phyloP scores from a whole-genome alignment of 768 basidiomycete species.

The Scleroderma citrinum region DNA sequence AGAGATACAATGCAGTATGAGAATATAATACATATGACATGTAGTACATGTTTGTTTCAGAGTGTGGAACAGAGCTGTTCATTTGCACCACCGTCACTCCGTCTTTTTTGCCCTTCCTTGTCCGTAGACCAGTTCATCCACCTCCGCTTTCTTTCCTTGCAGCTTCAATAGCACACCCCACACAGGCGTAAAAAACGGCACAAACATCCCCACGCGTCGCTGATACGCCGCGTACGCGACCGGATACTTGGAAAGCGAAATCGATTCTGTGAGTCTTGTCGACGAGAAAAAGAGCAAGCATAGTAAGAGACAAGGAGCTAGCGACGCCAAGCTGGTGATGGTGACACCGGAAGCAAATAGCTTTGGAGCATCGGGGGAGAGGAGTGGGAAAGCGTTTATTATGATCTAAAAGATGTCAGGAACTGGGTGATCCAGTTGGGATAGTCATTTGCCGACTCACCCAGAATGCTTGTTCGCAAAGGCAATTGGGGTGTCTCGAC shows the following conservation, averaged over 20 bases:
- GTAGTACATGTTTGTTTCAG: too few relatives aligned
- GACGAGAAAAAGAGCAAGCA: constrained; percentile 72
- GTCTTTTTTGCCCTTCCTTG: constrained; percentile 19
- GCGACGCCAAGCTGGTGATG: constrained; percentile 26
- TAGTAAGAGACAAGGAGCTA: constrained; percentile 56
- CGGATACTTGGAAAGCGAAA: constrained; percentile 71
- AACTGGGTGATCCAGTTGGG: constrained; percentile 1
- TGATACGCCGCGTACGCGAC: constrained; percentile 66
- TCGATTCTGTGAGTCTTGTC: constrained; percentile 75
- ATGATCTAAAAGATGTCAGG: constrained; percentile 42
- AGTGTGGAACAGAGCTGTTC: too few relatives aligned
- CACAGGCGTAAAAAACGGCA: constrained; percentile 41
- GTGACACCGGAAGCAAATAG: constrained; percentile 19
- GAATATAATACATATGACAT: too few relatives aligned
- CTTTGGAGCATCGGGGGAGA: constrained; percentile 34
- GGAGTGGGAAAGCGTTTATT: constrained; percentile 60
- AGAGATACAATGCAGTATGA: too few relatives aligned
- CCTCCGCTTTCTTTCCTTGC: constrained; percentile 30
- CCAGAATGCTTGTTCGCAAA: constrained; percentile 88
- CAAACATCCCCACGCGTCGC: constrained; percentile 77
- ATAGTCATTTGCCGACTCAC: constrained; percentile 32
- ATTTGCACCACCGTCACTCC: constrained; percentile 10
- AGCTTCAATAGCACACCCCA: constrained; percentile 37
- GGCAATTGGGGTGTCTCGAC: constrained; percentile 88
- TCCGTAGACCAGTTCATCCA: constrained; percentile 43